Conservation (phyloP, 2,329 filamentous ascomycete species). For the Cordyceps fumosorosea region DNA sequence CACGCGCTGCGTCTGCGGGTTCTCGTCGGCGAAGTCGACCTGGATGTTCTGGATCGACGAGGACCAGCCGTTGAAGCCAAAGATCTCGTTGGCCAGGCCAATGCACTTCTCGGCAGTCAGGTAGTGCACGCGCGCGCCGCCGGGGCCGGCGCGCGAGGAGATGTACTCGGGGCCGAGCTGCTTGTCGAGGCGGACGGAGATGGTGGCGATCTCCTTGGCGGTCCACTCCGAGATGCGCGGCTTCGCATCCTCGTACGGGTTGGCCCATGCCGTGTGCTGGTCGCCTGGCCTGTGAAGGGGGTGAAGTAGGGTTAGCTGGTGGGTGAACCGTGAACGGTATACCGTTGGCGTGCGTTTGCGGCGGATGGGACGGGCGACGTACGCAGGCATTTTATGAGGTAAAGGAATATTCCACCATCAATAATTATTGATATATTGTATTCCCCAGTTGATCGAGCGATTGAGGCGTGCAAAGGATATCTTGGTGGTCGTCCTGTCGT, state of each 20-base stretch:
- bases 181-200: conserved; percentile 81
- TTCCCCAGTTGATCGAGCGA: background rate
- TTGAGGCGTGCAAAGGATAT: background rate
- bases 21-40: conserved; percentile 92
- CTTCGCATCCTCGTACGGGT: conserved; percentile 73
- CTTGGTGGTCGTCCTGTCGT: background rate
- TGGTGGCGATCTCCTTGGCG: conserved; percentile 80
- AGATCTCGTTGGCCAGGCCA: conserved; percentile 87
- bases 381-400: conserved; percentile 38
- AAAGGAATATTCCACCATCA: background rate
- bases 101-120: conserved; percentile 96
- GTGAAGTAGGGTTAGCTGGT: background rate
- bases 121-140: conserved; percentile 84
- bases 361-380: conserved; percentile 18
- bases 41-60: conserved; percentile 92
- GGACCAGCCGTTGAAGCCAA: conserved; percentile 97
- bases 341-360: conserved; percentile 8
- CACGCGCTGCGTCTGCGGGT: conserved; percentile 68
- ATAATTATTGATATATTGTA: background rate
- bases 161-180: conserved; percentile 96
- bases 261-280: conserved; percentile 53
- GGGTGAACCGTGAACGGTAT: conserved; percentile 16
- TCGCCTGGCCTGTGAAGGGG: conserved; percentile 53
- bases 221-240: conserved; percentile 73
- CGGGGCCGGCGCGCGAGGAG: conserved; percentile 75